Evolutionary conservation across 192 early-diverging fungal species (phyloP).

Genomic region (Coemansia interrupta): DNA sequence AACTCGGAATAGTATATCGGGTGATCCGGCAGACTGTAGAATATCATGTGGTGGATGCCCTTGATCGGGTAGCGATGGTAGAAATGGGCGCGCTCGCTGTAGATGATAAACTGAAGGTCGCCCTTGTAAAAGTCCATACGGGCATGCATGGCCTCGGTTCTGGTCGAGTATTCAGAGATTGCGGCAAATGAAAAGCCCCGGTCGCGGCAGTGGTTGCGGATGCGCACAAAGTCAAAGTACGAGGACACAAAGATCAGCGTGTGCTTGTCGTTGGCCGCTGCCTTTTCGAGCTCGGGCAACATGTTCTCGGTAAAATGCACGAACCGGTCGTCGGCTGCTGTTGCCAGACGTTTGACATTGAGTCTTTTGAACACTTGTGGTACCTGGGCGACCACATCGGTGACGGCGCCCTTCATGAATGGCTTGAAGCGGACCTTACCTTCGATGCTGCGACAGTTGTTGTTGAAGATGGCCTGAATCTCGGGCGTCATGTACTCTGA

Average conservation of each 20-base stretch:
- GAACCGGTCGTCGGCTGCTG: conserved; percentile 78
- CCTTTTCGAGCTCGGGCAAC: conserved; percentile 50
- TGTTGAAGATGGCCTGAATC: conserved; percentile 84
- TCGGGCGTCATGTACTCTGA: conserved; percentile 83
- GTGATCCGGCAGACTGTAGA: conserved; percentile 86
- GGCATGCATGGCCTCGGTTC: conserved; percentile 69
- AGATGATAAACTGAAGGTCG: conserved; percentile 70
- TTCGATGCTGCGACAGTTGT: conserved; percentile 53
- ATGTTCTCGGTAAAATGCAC: conserved; percentile 75
- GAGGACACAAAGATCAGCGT: conserved; percentile 81
- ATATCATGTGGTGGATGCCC: conserved; percentile 79
- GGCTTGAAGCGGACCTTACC: conserved; percentile 73
- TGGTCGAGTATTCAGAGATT: conserved; percentile 90
- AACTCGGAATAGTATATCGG: conserved; percentile 86
- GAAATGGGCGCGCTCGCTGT: conserved; percentile 96
- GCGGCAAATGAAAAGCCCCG: conserved; percentile 68
- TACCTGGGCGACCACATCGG: conserved; percentile 73
- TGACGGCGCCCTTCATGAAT: conserved; percentile 62
- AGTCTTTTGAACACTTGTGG: conserved; percentile 83
- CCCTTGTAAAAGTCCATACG: conserved; percentile 79
- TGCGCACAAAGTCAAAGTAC: conserved; percentile 94
- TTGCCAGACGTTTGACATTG: conserved; percentile 55
- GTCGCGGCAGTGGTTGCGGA: conserved; percentile 84
- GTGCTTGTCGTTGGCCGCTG: conserved; percentile 56
- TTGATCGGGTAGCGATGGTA: conserved; percentile 83